These are phyloP conservation scores for Colletotrichum coccodes DNA, from an alignment of 2,329 filamentous ascomycete species.

Conservation along the genomic window DNA sequence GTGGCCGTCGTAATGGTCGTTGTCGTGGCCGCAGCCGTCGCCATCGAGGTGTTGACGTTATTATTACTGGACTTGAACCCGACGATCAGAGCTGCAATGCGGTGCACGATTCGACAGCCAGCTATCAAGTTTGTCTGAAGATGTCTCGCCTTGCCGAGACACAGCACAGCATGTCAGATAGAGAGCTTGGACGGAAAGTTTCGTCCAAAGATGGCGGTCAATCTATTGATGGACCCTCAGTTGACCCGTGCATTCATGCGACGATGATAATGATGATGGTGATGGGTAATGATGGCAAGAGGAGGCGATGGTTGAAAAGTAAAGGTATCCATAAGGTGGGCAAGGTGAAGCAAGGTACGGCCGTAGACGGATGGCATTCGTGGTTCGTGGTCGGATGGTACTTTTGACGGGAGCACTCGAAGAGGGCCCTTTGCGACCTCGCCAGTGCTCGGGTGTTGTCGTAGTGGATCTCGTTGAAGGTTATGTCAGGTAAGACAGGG, in stretches of 20 bases:
- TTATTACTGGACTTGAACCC: too few relatives aligned
- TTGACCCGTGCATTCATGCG: slow-evolving; percentile 1
- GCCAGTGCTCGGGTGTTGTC: neutral
- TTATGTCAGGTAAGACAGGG: neutral
- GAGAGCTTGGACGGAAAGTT: neutral
- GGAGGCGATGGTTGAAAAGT: neutral
- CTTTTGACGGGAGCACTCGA: neutral
- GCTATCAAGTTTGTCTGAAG: neutral
- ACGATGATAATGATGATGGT: neutral
- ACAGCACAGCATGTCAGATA: neutral
- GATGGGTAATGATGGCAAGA: neutral
- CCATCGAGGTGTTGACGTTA: neutral
- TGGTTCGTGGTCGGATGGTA: neutral
- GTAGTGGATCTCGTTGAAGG: neutral
- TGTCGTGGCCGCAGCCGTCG: neutral
- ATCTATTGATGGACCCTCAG: neutral
- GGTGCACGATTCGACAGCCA: neutral
- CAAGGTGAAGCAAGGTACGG: neutral
- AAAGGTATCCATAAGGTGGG: neutral
- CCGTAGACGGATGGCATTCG: neutral
- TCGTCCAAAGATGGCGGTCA: neutral
- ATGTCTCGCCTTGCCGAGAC: neutral
- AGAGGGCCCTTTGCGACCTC: neutral
- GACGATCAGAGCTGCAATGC: neutral
- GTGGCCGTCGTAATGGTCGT: neutral